Base-by-base conservation (phyloP, 345 rosid genomes). In the Aquilaria sinensis region DNA sequence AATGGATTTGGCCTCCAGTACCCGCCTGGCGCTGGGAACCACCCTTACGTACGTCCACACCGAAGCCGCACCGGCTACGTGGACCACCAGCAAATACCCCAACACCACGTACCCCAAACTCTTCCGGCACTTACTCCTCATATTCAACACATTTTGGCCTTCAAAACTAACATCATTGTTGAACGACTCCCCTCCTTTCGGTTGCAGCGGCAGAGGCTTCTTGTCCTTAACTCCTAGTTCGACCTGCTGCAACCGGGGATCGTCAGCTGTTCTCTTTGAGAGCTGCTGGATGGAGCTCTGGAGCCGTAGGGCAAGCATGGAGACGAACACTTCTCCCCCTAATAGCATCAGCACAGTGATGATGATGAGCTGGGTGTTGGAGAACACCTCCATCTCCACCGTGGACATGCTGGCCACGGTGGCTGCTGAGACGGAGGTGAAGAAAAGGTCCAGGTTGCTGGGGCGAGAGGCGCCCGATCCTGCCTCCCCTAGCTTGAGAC, bases 341-440 rank as follows among this genome's bases (percentile, higher is more conserved):
- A 75, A 14, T 8, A 85, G 56, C 87, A 85, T 85, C 34, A 90
- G 61, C 49, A 81, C 14, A 12, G 82, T 83, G 32, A 91, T 12
- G 48, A 88, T 1, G 3, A 81, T 29, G 52, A 90, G 90, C 61
- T 90, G 92, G 48, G 72, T 1, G 37, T 82, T 84, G 5, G 96
- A 88, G 68, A 86, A 88, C 63, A 76, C 86, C 71, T 92, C 98
- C 95, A 92, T 85, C 67, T 92, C 92, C 0, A 92, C 73, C 0
- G 92, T 77, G 16, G 86, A 79, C 96, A 92, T 83, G 74, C 94
- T 86, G 5, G 98, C 86, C 23, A 75, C 80, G 0, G 98, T 83
- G 7, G 77, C 9, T 0, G 90, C 87, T 8, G 94, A 92, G 13
- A 83, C 83, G 12, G 90, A 83, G 4, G 92, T 91, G 80, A 91